Evolutionary conservation across 1,284 basidiomycete genomes (phyloP).

Genomic region (Vanrija sp.): DNA sequence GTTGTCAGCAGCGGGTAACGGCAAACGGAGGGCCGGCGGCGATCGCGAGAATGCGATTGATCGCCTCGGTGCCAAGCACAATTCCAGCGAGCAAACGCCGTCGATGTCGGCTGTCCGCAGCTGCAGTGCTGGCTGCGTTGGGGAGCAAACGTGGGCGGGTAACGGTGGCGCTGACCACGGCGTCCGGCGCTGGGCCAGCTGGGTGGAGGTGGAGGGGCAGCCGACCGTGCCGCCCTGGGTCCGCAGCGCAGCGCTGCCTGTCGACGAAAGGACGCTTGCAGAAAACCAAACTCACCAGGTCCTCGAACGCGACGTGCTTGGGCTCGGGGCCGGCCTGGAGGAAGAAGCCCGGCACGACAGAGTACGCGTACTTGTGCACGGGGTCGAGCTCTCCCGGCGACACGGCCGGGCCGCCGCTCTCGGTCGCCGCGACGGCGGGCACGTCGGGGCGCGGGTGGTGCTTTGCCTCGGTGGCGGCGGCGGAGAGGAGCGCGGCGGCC

Average conservation of each 20-base stretch:
- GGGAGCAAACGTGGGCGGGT: background rate
- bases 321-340: constrained; percentile 36
- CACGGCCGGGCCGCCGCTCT: constrained; percentile 31
- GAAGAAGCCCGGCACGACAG: constrained; percentile 41
- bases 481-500: no score
- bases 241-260: no score
- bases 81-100: no score
- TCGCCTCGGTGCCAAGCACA: background rate
- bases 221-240: no score
- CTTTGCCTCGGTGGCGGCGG: no score
- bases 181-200: no score
- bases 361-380: constrained; percentile 32
- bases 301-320: constrained; percentile 33
- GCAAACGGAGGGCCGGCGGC: background rate
- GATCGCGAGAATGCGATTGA: background rate
- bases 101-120: no score
- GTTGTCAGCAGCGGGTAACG: background rate
- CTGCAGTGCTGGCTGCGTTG: background rate
- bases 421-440: constrained; percentile 36
- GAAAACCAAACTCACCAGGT: constrained; percentile 26
- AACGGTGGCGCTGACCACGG: background rate
- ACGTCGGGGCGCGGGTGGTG: constrained; percentile 19
- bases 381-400: constrained; percentile 25
- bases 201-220: background rate
- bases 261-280: no score